Evolutionary conservation across 352 stramenopile species (phyloP).

Genomic region (Achlya hypogyna): DNA sequence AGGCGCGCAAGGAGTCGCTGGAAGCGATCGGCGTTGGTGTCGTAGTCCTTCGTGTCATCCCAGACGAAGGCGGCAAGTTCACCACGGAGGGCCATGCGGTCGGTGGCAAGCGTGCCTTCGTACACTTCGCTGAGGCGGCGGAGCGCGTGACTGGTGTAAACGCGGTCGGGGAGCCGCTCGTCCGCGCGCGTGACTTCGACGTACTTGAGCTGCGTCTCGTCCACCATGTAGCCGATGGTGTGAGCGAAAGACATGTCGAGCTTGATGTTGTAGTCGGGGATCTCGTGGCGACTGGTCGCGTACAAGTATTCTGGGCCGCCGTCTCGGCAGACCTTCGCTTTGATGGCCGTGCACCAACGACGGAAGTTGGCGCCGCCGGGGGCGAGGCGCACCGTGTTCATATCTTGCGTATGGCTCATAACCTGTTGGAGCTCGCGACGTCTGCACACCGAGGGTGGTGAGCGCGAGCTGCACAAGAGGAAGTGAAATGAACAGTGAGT

Average conservation of each 20-base stretch:
- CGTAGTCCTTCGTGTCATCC: neutral
- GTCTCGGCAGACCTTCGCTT: neutral
- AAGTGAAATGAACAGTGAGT: no score
- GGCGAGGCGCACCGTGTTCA: neutral
- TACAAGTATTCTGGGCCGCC: neutral
- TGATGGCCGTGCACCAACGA: neutral
- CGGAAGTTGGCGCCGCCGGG: neutral
- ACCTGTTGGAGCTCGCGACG: neutral
- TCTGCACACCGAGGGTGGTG: neutral
- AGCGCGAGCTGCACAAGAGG: no score
- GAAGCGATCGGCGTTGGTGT: neutral
- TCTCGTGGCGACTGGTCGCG: neutral
- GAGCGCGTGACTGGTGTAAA: neutral
- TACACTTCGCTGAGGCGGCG: neutral
- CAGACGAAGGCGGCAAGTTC: neutral
- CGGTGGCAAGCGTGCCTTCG: neutral
- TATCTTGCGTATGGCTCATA: neutral
- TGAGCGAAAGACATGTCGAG: neutral
- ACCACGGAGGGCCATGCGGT: neutral
- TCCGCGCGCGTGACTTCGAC: neutral
- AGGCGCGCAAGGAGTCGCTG: neutral
- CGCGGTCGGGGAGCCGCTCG: neutral
- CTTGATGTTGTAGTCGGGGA: neutral
- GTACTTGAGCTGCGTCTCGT: neutral
- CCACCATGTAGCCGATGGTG: neutral